These are phyloP conservation scores for Micromonas pusilla DNA, from an alignment of 139 green algal species.

Conservation along the genomic window DNA sequence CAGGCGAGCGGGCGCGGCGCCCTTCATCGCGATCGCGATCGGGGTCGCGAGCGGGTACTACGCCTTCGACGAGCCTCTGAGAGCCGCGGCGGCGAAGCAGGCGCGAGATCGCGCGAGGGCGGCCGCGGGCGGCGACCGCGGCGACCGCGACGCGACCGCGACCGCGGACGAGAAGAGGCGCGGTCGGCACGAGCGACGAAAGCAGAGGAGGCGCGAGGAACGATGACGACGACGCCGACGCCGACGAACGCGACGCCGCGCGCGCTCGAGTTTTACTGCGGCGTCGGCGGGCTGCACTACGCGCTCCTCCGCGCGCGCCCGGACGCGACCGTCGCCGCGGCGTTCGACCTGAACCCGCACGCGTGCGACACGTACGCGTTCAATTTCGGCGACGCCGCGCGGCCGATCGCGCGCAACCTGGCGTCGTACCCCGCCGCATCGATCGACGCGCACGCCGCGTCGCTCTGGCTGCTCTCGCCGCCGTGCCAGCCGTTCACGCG, in stretches of 20 bases:
- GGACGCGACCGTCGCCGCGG: not conserved
- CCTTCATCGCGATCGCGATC: not conserved
- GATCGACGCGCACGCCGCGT: conserved; percentile 45
- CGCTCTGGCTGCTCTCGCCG: conserved; percentile 60
- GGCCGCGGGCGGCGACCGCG: no score
- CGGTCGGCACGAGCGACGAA: no score
- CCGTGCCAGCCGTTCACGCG: conserved; percentile 67
- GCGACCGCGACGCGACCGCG: no score
- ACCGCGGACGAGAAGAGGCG: no score
- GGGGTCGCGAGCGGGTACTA: conserved; percentile 4
- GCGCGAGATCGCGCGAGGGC: no score
- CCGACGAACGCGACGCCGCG: not conserved
- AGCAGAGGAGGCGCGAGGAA: not conserved
- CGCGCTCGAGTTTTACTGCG: conserved; percentile 59
- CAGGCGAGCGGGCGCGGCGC: not conserved
- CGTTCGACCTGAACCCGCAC: conserved; percentile 13
- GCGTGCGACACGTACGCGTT: conserved; percentile 42
- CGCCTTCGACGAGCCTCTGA: conserved; percentile 27
- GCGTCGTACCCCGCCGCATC: not conserved
- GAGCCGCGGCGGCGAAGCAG: not conserved
- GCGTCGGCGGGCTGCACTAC: conserved; percentile 36
- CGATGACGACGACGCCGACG: not conserved
- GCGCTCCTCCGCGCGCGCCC: not conserved
- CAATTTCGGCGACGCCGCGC: conserved; percentile 46
- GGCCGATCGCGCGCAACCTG: conserved; percentile 1